These are phyloP conservation scores for Arthrocladium fulminans DNA, from an alignment of 2,329 filamentous ascomycete genomes.

Conservation along the genomic window DNA sequence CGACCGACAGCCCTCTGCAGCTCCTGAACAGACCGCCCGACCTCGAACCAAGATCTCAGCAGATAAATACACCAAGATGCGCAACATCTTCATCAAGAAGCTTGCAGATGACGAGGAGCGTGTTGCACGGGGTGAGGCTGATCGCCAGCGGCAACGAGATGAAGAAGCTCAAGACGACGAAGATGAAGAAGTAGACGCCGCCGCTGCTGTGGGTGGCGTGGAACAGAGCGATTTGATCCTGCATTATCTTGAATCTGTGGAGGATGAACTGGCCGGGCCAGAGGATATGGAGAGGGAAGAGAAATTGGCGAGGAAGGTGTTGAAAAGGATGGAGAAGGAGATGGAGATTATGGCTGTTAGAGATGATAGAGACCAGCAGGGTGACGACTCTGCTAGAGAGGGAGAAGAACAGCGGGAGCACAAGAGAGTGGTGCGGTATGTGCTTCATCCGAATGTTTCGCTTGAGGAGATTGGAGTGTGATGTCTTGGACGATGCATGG, in stretches of 20 bases:
- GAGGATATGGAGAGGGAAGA: conserved; percentile 73
- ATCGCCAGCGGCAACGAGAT: neutral
- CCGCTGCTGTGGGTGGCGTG: conserved; percentile 47
- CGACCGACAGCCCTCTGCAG: conserved; percentile 30
- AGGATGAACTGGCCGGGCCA: conserved; percentile 69
- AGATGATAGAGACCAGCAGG: neutral
- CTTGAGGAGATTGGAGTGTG: neutral
- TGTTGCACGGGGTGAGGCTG: conserved; percentile 52
- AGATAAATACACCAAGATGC: conserved; percentile 86
- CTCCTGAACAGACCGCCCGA: conserved; percentile 31
- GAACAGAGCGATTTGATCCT: conserved; percentile 70
- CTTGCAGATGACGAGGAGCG: conserved; percentile 70
- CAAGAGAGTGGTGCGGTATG: conserved; percentile 1
- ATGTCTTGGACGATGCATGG: neutral
- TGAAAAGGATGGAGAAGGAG: conserved; percentile 90
- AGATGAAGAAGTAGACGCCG: neutral
- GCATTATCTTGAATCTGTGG: conserved; percentile 90
- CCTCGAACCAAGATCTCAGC: conserved; percentile 75
- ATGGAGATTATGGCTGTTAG: conserved; percentile 6
- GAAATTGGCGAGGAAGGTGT: conserved; percentile 67
- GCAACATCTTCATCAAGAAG: conserved; percentile 73
- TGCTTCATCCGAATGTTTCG: conserved; percentile 8
- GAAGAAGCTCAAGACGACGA: neutral
- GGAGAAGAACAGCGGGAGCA: neutral
- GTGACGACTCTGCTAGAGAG: neutral